phyloP scores from a whole-genome alignment of 2,329 filamentous ascomycete species.

The Celoporthe dispersa region DNA sequence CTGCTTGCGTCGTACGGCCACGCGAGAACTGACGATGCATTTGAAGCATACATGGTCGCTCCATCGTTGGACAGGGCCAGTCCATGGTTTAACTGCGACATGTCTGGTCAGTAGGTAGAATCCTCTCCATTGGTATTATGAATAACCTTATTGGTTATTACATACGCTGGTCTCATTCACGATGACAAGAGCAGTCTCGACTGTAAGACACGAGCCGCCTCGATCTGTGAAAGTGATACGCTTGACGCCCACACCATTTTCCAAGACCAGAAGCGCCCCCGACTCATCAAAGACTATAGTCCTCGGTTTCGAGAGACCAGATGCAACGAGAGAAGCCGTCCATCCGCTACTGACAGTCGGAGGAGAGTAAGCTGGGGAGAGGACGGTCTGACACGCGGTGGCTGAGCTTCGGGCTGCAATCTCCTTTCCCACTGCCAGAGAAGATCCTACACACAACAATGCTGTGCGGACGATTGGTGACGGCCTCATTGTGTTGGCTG shows the following conservation, averaged over 20 bases:
- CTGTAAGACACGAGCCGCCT: constrained; percentile 45
- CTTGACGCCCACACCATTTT: constrained; percentile 48
- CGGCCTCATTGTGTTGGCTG: background rate
- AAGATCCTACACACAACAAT: background rate
- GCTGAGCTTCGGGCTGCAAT: background rate
- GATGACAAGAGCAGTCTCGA: constrained; percentile 29
- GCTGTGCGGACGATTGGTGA: background rate
- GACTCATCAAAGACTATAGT: constrained; percentile 50
- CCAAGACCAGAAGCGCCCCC: constrained; percentile 50
- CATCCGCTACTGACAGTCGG: constrained; percentile 49
- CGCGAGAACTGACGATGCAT: constrained; percentile 56
- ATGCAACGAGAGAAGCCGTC: constrained; percentile 49
- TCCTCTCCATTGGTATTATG: constrained; percentile 1
- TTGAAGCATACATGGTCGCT: constrained; percentile 56
- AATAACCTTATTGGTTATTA: background rate
- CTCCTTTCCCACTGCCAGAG: background rate
- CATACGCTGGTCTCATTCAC: constrained; percentile 44
- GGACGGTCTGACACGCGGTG: constrained; percentile 17
- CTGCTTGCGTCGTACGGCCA: constrained; percentile 62
- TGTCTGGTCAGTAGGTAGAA: background rate
- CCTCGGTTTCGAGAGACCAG: constrained; percentile 47
- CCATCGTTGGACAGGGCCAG: constrained; percentile 52
- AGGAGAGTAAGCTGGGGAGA: constrained; percentile 41
- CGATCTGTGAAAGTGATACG: constrained; percentile 48
- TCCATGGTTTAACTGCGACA: constrained; percentile 52